Conservation (phyloP, 2,329 filamentous ascomycete species). For the Alternaria novae-zelandiae region DNA sequence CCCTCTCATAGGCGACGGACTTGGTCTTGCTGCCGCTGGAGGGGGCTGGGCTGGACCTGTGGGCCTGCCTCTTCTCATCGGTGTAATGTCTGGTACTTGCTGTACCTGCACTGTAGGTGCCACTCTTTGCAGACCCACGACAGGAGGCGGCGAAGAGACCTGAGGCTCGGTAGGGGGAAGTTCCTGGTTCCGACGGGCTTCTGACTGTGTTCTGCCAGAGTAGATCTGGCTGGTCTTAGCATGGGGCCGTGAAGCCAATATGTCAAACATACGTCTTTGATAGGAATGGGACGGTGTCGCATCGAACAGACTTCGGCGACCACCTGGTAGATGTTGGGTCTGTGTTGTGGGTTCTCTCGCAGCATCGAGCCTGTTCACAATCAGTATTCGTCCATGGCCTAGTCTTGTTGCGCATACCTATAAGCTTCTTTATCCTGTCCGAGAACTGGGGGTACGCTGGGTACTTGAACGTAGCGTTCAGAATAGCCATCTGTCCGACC, state of each 20-base stretch:
- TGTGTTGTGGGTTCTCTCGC: slow-evolving; percentile 76
- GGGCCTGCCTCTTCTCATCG: slow-evolving; percentile 89
- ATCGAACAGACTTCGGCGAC: slow-evolving; percentile 85
- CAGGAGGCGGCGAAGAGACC: slow-evolving; percentile 59
- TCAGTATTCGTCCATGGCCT: slow-evolving; percentile 17
- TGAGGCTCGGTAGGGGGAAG: slow-evolving; percentile 63
- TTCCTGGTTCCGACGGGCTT: slow-evolving; percentile 66
- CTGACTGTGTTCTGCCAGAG: slow-evolving; percentile 64
- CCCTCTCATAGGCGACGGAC: slow-evolving; percentile 72
- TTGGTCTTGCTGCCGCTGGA: slow-evolving; percentile 58
- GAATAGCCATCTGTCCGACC: slow-evolving; percentile 93
- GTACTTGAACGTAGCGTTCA: slow-evolving; percentile 94
- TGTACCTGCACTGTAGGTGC: slow-evolving; percentile 74
- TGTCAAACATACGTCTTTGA: slow-evolving; percentile 74
- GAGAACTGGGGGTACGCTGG: slow-evolving; percentile 89
- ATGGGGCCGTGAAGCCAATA: background rate
- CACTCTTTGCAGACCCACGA: slow-evolving; percentile 81
- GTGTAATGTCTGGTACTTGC: slow-evolving; percentile 84
- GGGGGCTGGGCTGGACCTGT: slow-evolving; percentile 57
- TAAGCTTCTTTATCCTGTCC: slow-evolving; percentile 84
- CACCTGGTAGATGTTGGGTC: slow-evolving; percentile 95
- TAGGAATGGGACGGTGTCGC: slow-evolving; percentile 84
- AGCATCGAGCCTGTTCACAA: slow-evolving; percentile 79
- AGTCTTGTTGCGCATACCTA: slow-evolving; percentile 66
- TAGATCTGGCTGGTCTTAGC: slow-evolving; percentile 55